Conservation (phyloP, 2,329 filamentous ascomycete species). For the Cladosporium cucumerinum region DNA sequence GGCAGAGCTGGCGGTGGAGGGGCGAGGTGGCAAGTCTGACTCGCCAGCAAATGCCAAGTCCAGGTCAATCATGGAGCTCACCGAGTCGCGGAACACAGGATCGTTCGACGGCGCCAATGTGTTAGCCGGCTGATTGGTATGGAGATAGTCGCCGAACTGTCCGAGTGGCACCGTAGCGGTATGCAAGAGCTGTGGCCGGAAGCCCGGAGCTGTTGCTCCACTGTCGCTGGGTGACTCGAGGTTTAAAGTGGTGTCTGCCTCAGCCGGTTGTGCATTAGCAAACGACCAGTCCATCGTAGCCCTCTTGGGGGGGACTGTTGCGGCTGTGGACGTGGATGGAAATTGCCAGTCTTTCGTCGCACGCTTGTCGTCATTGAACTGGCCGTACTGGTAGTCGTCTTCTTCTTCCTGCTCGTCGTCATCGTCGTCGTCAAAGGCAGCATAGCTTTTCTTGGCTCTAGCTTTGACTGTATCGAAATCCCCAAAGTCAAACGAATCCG, state of each 20-base stretch:
- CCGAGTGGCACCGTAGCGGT: constrained; percentile 41
- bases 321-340: constrained; percentile 39
- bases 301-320: constrained; percentile 38
- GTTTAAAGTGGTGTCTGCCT: constrained; percentile 27
- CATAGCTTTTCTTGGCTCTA: constrained; percentile 33
- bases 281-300: constrained; percentile 50
- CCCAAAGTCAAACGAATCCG: constrained; percentile 44
- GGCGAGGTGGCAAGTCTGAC: constrained; percentile 38
- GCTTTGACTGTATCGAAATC: constrained; percentile 56
- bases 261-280: constrained; percentile 36
- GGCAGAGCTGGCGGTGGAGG: constrained; percentile 42
- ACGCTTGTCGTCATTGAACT: constrained; percentile 38
- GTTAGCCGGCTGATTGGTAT: constrained; percentile 22
- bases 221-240: constrained; percentile 31
- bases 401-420: constrained; percentile 37
- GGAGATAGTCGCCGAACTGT: constrained; percentile 39
- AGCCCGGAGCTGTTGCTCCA: constrained; percentile 31
- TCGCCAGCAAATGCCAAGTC: constrained; percentile 38
- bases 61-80: constrained; percentile 46
- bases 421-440: constrained; percentile 33
- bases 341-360: constrained; percentile 56
- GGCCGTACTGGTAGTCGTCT: constrained; percentile 33
- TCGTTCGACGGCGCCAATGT: constrained; percentile 22
- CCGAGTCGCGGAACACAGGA: constrained; percentile 30
- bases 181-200: constrained; percentile 41